Evolutionary conservation across 2,329 filamentous ascomycete genomes (phyloP).

Genomic region (Plectosphaerella sp.): DNA sequence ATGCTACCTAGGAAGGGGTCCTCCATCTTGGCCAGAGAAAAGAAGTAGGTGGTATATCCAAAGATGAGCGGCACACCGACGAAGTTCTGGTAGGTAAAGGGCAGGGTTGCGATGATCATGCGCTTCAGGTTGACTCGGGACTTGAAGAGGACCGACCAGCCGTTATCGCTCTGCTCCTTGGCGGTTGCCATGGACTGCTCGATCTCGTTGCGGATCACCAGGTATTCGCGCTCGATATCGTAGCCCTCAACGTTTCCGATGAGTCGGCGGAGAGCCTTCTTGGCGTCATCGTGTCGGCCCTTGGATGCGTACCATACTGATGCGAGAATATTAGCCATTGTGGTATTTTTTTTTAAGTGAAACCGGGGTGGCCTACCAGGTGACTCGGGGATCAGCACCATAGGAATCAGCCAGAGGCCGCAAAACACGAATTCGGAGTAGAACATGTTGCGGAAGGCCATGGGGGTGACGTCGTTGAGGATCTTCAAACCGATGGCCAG

Average conservation of each 20-base stretch:
- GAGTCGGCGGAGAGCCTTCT: background rate
- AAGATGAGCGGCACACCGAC: conserved; percentile 17
- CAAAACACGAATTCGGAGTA: conserved; percentile 4
- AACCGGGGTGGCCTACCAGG: background rate
- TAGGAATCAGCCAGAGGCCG: background rate
- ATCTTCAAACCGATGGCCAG: conserved; percentile 1
- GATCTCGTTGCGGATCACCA: background rate
- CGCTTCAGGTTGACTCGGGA: background rate
- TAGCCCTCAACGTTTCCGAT: background rate
- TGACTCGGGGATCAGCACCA: background rate
- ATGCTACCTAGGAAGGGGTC: conserved; percentile 17
- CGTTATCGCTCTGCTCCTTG: background rate
- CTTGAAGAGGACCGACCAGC: background rate
- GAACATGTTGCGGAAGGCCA: conserved; percentile 3
- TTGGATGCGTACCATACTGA: background rate
- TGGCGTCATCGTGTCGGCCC: background rate
- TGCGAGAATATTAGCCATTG: background rate
- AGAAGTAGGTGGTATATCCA: conserved; percentile 18
- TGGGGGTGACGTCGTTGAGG: background rate
- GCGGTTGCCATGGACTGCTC: background rate
- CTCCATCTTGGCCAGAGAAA: conserved; percentile 13
- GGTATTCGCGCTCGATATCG: conserved; percentile 1
- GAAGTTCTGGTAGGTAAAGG: conserved; percentile 12
- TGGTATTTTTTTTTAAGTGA: background rate
- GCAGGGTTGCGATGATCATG: background rate